These are phyloP conservation scores for Tirmania nivea DNA, from an alignment of 495 filamentous ascomycete genomes.

Conservation along the genomic window DNA sequence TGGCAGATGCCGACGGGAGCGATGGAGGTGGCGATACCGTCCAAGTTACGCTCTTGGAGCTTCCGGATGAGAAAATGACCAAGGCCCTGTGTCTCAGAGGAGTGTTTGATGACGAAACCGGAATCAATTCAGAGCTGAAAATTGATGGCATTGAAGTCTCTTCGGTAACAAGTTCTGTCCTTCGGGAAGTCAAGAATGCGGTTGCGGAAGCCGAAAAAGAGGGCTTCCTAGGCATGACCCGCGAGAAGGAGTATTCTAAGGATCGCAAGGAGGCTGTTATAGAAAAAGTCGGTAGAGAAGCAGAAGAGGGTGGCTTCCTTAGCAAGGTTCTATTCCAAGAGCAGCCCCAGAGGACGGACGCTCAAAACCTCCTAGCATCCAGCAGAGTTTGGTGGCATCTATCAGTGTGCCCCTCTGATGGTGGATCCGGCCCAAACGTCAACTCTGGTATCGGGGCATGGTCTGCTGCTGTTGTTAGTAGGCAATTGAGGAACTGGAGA, in stretches of 20 bases:
- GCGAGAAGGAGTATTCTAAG: slow-evolving; percentile 54
- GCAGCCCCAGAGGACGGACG: slow-evolving; percentile 32
- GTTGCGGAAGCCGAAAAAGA: slow-evolving; percentile 60
- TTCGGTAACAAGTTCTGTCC: slow-evolving; percentile 48
- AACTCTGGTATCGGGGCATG: slow-evolving; percentile 29
- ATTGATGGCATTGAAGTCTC: slow-evolving; percentile 64
- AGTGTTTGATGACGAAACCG: slow-evolving; percentile 75
- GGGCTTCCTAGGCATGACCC: slow-evolving; percentile 45
- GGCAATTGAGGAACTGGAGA: slow-evolving; percentile 79
- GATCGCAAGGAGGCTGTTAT: slow-evolving; percentile 64
- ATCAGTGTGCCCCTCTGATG: slow-evolving; percentile 73
- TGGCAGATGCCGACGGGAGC: slow-evolving; percentile 40
- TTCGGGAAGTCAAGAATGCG: slow-evolving; percentile 65
- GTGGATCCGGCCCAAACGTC: slow-evolving; percentile 29
- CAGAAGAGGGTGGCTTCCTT: slow-evolving; percentile 68
- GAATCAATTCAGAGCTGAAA: slow-evolving; percentile 94
- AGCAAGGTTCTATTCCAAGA: slow-evolving; percentile 63
- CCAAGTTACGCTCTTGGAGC: slow-evolving; percentile 68
- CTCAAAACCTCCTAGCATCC: slow-evolving; percentile 14
- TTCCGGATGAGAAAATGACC: slow-evolving; percentile 56
- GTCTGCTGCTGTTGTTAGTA: slow-evolving; percentile 79
- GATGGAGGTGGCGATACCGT: slow-evolving; percentile 53
- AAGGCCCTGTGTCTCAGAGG: slow-evolving; percentile 71
- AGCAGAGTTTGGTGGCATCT: slow-evolving; percentile 94
- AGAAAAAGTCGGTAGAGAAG: slow-evolving; percentile 62